Conservation (phyloP, 1,284 basidiomycete species). For the Bondarzewia mesenterica region DNA sequence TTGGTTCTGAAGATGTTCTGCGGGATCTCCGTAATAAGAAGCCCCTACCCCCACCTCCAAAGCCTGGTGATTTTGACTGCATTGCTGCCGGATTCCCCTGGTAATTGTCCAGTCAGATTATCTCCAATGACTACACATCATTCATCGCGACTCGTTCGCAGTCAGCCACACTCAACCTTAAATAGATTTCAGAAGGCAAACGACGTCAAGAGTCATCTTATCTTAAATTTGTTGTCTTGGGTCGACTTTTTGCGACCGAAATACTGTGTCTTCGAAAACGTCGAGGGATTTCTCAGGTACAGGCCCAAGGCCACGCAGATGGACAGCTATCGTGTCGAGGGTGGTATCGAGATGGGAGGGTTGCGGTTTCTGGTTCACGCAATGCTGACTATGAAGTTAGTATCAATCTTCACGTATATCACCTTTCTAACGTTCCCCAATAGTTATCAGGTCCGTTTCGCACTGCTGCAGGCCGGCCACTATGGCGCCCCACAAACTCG, state of each 20-base stretch:
- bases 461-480: conserved; percentile 58
- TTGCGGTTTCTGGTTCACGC: conserved; percentile 55
- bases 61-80: conserved; percentile 46
- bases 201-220: conserved; percentile 39
- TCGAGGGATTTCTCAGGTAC: conserved; percentile 56
- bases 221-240: conserved; percentile 50
- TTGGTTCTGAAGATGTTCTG: conserved; percentile 29
- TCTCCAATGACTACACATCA: not conserved
- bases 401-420: conserved; percentile 5
- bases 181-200: conserved; percentile 30
- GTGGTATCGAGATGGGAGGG: conserved; percentile 60
- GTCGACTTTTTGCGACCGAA: conserved; percentile 53
- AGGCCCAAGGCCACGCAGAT: conserved; percentile 44
- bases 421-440: not conserved
- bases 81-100: conserved; percentile 70
- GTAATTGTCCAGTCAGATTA: conserved; percentile 29
- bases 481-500: conserved; percentile 68
- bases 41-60: conserved; percentile 35
- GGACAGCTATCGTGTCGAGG: conserved; percentile 38
- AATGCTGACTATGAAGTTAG: conserved; percentile 55
- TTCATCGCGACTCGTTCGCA: conserved; percentile 10
- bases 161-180: conserved; percentile 30
- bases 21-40: conserved; percentile 21
- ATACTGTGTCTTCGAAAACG: conserved; percentile 67
- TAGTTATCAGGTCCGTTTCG: conserved; percentile 64